Percentiles rank a stretch among this genome's conserved stretches.
Evolutionary conservation across 78 protist genomes (phyloP).

Genomic region (Dictyostelium brefeldianum): DNA sequence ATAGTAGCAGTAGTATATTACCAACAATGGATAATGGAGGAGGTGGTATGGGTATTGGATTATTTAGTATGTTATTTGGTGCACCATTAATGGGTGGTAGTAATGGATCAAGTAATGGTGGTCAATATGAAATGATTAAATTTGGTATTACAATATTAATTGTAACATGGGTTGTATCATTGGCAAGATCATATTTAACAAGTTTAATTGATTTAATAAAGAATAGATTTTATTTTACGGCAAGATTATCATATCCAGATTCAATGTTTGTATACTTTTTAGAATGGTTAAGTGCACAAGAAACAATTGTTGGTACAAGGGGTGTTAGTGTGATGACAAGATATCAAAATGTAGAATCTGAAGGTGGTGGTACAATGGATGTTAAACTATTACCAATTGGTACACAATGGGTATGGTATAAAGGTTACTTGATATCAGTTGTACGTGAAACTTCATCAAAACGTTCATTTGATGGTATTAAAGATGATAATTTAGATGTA

Average conservation of each 20-base stretch:
- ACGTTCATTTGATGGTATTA: slow-evolving; percentile 32
- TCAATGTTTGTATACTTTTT: slow-evolving; percentile 39
- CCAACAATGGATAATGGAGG: not conserved
- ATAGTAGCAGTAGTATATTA: not conserved
- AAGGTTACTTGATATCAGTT: slow-evolving; percentile 23
- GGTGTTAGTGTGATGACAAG: slow-evolving; percentile 32
- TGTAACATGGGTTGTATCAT: slow-evolving; percentile 24
- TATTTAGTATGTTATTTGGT: not conserved
- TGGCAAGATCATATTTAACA: not conserved
- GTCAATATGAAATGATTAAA: slow-evolving; percentile 25
- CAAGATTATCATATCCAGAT: slow-evolving; percentile 51
- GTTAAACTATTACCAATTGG: slow-evolving; percentile 14
- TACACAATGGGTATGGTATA: slow-evolving; percentile 28
- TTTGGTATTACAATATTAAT: slow-evolving; percentile 7
- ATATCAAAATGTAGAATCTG: not conserved
- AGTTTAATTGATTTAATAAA: not conserved
- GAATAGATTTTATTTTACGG: slow-evolving; percentile 62
- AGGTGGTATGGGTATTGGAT: not conserved
- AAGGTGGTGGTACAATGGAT: not conserved
- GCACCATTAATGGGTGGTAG: not conserved
- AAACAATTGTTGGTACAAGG: slow-evolving; percentile 19
- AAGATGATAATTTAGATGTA: slow-evolving; percentile 33
- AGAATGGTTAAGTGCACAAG: slow-evolving; percentile 58
- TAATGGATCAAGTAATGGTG: not conserved
- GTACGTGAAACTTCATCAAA: slow-evolving; percentile 6